A percentile compares a stretch with the other conserved stretches of the same genome.
phyloP scores from a whole-genome alignment of 192 early-diverging fungal species.

The Entomortierella beljakovae region DNA sequence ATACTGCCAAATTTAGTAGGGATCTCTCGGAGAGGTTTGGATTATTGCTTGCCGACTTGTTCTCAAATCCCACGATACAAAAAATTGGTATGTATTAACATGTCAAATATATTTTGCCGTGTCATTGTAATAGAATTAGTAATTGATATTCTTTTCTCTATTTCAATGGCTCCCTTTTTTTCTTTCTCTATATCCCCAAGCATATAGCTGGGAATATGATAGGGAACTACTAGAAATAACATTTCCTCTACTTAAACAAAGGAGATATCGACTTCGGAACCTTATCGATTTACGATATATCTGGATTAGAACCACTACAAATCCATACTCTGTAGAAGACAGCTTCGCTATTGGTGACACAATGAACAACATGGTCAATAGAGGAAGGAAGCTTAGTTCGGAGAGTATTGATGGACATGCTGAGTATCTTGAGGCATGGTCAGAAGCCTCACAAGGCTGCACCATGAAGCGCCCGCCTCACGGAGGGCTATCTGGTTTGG shows the following conservation, averaged over 20 bases:
- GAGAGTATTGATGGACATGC: background rate
- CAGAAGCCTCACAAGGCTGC: background rate
- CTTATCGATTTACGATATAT: constrained; percentile 7
- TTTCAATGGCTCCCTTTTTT: too few relatives aligned
- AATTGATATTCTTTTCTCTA: too few relatives aligned
- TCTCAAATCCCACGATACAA: background rate
- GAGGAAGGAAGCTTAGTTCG: too few relatives aligned
- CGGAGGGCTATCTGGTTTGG: background rate
- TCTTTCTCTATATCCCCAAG: background rate
- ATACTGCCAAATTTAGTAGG: background rate
- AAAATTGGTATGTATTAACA: background rate
- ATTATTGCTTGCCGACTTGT: background rate
- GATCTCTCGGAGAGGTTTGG: background rate
- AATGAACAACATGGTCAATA: background rate
- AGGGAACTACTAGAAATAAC: background rate
- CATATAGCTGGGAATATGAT: background rate
- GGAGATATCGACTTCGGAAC: background rate
- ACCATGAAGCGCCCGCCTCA: background rate
- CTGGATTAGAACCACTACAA: background rate
- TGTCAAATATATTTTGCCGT: too few relatives aligned
- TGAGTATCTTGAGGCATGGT: background rate
- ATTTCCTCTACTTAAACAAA: background rate
- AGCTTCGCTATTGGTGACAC: too few relatives aligned
- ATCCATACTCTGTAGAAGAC: background rate
- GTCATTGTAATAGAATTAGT: too few relatives aligned